Conservation (phyloP, 768 basidiomycete species). For the Tulasnella calospora region DNA sequence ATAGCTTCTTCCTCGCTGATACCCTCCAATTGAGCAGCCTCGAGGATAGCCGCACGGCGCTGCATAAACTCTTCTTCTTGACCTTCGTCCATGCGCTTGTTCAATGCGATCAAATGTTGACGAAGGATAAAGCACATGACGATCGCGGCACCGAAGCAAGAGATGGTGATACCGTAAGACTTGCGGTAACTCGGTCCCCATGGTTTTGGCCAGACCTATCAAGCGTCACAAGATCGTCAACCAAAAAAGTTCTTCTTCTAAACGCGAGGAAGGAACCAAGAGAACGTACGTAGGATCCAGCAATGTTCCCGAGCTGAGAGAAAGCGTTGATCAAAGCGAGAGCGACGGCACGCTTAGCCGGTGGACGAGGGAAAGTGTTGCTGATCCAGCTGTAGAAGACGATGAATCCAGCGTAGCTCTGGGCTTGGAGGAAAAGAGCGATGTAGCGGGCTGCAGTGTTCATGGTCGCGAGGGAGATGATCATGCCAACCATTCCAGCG, state of each 20-base stretch:
- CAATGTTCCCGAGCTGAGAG: constrained; percentile 76
- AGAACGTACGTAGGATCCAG: constrained; percentile 55
- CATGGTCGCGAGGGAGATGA: constrained; percentile 60
- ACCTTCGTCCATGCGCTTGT: constrained; percentile 27
- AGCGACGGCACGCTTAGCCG: constrained; percentile 84
- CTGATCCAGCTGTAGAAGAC: constrained; percentile 49
- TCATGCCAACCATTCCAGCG: constrained; percentile 63
- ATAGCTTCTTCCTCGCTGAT: constrained; percentile 26
- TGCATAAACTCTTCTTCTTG: neutral
- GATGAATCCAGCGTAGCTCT: constrained; percentile 68
- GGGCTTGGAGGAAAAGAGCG: constrained; percentile 72
- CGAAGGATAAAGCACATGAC: constrained; percentile 36
- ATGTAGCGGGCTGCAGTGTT: constrained; percentile 59
- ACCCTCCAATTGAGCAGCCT: constrained; percentile 25
- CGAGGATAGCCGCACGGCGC: constrained; percentile 13
- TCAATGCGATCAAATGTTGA: constrained; percentile 29
- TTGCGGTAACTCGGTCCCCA: constrained; percentile 69
- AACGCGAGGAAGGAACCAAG: neutral
- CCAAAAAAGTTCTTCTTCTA: neutral
- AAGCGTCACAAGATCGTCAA: neutral
- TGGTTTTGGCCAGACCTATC: constrained; percentile 57
- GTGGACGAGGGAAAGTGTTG: constrained; percentile 64
- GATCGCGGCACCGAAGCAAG: constrained; percentile 46
- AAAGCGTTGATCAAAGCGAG: constrained; percentile 78
- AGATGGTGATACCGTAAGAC: constrained; percentile 70